Evolutionary conservation across 1,284 basidiomycete genomes (phyloP), one percentile per base, ranked within the genome.

Genomic region (Irpex rosettiformis): DNA sequence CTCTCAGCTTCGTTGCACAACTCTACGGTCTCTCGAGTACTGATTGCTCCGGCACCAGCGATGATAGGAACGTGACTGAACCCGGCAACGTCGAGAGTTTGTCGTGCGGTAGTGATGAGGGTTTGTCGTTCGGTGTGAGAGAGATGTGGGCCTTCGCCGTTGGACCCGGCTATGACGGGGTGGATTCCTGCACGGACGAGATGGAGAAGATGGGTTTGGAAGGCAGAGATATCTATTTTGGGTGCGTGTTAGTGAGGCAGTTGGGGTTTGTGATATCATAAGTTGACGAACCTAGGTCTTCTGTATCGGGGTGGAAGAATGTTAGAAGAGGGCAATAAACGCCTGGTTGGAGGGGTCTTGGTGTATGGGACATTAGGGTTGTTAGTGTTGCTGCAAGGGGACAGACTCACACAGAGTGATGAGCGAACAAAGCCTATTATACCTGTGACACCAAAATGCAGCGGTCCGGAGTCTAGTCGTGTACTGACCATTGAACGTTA

Each of bases 271-370:
- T 24, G 37, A 33, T 11, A 37, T 29, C 28, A 1, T 29, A 22
- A 8, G 40, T n/a, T 37, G 27, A 72, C 85, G 65, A 67, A 93
- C 92, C 92, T 62, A 96, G 81, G 66, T 95, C 92, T 72, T 96
- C 92, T 54, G 84, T 80, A 43, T 79, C 77, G 6, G 81, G 80
- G 47, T 86, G 73, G 76, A 94, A 94, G 75, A 96, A 96, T 8
- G 92, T 86, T 8, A 90, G 93, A 67, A 94, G 85, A 24, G 94
- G 94, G 10, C 91, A 89, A 74, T 84, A 95, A 57, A 95, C 84
- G 49, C 94, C 93, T 16, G 92, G 73, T 61, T 77, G 82, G 64
- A 94, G 77, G n/a, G 82, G 79, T 57, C 89, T 84, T 30, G 69
- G 62, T 52, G 62, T 54, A n/a, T 52, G 47, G 47, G 64, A 57